These are phyloP conservation scores for Alternaria sp. DNA, from an alignment of 2,329 filamentous ascomycete genomes.

Conservation along the genomic window DNA sequence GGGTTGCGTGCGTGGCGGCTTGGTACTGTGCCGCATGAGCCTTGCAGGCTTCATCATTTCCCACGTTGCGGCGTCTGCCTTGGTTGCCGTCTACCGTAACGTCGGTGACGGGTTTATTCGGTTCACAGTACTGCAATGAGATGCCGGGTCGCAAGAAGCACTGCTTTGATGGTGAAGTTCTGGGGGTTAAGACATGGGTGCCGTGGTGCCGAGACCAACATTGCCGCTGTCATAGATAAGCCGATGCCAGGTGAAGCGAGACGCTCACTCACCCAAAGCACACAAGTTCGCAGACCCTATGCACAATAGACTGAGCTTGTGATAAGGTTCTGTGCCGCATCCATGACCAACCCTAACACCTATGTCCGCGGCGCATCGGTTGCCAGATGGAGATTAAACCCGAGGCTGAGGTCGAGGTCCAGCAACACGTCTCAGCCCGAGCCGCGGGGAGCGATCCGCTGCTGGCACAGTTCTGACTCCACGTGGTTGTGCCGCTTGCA, in stretches of 20 bases:
- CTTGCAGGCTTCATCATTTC: background rate
- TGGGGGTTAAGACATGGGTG: background rate
- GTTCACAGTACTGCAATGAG: background rate
- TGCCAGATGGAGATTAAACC: background rate
- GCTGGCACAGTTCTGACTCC: conserved; percentile 1
- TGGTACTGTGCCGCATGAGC: background rate
- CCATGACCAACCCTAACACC: background rate
- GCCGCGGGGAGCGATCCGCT: background rate
- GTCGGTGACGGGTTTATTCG: background rate
- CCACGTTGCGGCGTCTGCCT: background rate
- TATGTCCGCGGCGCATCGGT: background rate
- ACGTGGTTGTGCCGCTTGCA: background rate
- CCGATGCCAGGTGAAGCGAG: background rate
- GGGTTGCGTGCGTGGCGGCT: background rate
- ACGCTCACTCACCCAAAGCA: background rate
- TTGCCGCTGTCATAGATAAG: background rate
- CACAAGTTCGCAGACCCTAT: background rate
- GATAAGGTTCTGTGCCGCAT: background rate
- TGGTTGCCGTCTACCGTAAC: background rate
- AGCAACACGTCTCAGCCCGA: background rate
- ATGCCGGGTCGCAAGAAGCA: background rate
- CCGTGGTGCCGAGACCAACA: background rate
- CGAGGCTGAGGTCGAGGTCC: conserved; percentile 2
- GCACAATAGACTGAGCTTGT: background rate
- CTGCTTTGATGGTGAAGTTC: background rate